phyloP scores from a whole-genome alignment of 805 yeast genomes.

The Lachancea mirantina region DNA sequence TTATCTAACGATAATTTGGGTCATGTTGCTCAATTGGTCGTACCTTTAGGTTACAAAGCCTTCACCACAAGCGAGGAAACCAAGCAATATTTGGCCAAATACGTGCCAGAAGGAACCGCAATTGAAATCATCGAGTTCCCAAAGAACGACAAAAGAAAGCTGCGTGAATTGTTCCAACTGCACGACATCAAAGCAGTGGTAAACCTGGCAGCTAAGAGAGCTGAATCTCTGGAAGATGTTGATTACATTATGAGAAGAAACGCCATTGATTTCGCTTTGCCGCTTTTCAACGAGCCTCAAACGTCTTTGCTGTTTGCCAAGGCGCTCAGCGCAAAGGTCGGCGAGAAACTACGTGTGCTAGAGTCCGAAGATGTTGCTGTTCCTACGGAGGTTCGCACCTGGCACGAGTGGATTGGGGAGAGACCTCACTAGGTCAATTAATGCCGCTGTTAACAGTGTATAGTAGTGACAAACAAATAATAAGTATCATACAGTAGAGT shows the following conservation, averaged over 20 bases:
- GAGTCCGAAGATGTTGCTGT: constrained; percentile 48
- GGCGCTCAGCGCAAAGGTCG: constrained; percentile 66
- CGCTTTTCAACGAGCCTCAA: constrained; percentile 93
- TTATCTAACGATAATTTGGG: constrained; percentile 63
- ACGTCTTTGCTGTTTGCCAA: constrained; percentile 82
- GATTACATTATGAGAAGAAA: constrained; percentile 98
- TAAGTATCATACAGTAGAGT: too few species aligned
- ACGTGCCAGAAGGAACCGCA: constrained; percentile 32
- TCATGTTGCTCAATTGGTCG: constrained; percentile 59
- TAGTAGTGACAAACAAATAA: too few species aligned
- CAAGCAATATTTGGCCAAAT: constrained; percentile 55
- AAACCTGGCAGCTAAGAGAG: constrained; percentile 87
- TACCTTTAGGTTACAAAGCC: constrained; percentile 66
- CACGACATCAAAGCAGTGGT: constrained; percentile 81
- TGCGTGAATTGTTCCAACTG: constrained; percentile 87
- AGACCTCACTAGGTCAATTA: too few species aligned
- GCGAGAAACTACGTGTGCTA: constrained; percentile 40
- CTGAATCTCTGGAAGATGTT: constrained; percentile 74
- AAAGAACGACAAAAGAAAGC: constrained; percentile 82
- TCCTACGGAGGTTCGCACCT: constrained; percentile 83
- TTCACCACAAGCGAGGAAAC: constrained; percentile 72
- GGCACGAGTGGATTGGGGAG: constrained; percentile 96
- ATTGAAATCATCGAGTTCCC: constrained; percentile 79
- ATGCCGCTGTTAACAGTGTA: too few species aligned
- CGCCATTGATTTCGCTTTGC: constrained; percentile 96